phyloP scores from a whole-genome alignment of 2,329 filamentous ascomycete genomes.

The Penicillium frequentans region DNA sequence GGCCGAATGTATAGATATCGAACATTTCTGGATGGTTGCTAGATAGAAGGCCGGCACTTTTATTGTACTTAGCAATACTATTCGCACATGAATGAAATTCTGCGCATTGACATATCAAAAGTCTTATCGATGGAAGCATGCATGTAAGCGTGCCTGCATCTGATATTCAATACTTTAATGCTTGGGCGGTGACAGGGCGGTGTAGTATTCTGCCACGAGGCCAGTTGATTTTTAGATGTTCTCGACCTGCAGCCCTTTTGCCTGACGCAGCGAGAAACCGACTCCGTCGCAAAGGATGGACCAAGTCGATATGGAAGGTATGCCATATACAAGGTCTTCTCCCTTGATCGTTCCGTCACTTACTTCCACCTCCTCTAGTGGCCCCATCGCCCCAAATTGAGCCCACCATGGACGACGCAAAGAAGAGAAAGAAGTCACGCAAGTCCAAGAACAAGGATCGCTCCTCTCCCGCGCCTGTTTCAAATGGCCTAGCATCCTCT shows the following conservation, averaged over 20 bases:
- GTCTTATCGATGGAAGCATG: neutral
- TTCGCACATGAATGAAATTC: neutral
- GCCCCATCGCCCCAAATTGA: neutral
- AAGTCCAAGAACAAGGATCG: neutral
- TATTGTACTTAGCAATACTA: neutral
- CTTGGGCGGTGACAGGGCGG: conserved; percentile 4
- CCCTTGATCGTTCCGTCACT: neutral
- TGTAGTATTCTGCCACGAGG: conserved; percentile 5
- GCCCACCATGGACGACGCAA: conserved; percentile 1
- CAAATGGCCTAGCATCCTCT: conserved; percentile 1
- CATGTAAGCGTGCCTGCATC: neutral
- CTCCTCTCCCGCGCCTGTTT: neutral
- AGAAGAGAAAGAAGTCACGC: conserved; percentile 10
- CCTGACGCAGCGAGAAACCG: neutral
- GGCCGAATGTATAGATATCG: neutral
- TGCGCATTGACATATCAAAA: neutral
- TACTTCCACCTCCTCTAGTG: conserved; percentile 4
- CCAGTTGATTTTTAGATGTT: conserved; percentile 9
- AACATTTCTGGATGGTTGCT: neutral
- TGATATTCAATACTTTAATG: neutral
- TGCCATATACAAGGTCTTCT: neutral
- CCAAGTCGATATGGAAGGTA: neutral
- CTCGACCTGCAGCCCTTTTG: neutral
- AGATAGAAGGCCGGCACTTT: neutral
- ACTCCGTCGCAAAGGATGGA: neutral